Conservation (phyloP, 176 grass and related monocot genomes). For the Oryza meridionalis region DNA sequence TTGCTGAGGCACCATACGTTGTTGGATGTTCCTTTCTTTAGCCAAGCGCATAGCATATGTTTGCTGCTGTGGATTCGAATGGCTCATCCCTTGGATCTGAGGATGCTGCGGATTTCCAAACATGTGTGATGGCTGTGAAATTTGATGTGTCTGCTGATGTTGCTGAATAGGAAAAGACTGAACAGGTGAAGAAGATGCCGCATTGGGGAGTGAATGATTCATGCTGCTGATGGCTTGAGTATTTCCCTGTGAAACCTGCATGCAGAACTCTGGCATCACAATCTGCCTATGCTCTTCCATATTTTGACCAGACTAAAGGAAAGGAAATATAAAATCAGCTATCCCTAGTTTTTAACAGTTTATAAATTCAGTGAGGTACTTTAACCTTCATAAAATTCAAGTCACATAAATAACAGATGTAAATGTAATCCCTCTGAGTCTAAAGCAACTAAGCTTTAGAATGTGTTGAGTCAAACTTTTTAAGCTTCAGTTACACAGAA, state of each 20-base stretch:
- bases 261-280: conserved; percentile 65
- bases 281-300: conserved; percentile 64
- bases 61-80: conserved; percentile 69
- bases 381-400: conserved; percentile 23
- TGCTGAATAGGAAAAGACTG: conserved; percentile 66
- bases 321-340: conserved; percentile 45
- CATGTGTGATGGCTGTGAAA: conserved; percentile 63
- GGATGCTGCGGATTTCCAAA: conserved; percentile 54
- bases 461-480: not conserved
- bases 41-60: conserved; percentile 59
- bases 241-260: conserved; percentile 62
- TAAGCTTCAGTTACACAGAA: conserved; percentile 2
- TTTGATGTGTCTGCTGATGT: conserved; percentile 55
- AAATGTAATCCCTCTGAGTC: not conserved
- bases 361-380: conserved; percentile 19
- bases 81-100: conserved; percentile 60
- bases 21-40: conserved; percentile 67
- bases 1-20: conserved; percentile 51
- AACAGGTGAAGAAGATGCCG: conserved; percentile 53
- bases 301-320: conserved; percentile 73
- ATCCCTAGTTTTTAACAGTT: not conserved
- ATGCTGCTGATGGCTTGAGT: conserved; percentile 50
- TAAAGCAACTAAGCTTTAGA: conserved; percentile 13
- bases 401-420: conserved; percentile 9
- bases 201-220: conserved; percentile 49